Evolutionary conservation across 108 stramenopile genomes (phyloP).

Genomic region (Schizochytrium sp.): DNA sequence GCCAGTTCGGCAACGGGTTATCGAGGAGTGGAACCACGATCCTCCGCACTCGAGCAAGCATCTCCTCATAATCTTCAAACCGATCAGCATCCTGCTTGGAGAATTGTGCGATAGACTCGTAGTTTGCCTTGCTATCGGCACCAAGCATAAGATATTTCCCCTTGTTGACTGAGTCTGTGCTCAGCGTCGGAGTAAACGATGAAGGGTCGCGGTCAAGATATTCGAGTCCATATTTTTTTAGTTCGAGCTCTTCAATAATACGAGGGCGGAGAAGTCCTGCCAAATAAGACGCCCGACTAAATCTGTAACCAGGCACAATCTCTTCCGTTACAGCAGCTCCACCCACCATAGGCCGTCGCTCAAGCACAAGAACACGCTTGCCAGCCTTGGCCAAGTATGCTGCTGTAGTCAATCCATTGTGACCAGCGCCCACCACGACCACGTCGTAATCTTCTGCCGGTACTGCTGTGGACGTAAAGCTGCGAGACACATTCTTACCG

Average conservation of each 20-base stretch:
- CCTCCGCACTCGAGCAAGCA: slow-evolving; percentile 54
- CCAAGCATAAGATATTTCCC: slow-evolving; percentile 64
- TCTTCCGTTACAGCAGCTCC: slow-evolving; percentile 74
- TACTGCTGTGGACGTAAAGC: no score
- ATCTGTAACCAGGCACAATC: slow-evolving; percentile 68
- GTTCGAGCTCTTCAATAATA: slow-evolving; percentile 67
- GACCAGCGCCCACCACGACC: slow-evolving; percentile 70
- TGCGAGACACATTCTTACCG: no score
- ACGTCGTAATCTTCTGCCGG: slow-evolving; percentile 42
- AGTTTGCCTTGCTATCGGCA: slow-evolving; percentile 28
- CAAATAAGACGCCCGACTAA: slow-evolving; percentile 70
- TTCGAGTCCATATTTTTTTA: slow-evolving; percentile 60
- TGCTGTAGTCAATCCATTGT: slow-evolving; percentile 71
- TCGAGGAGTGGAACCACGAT: slow-evolving; percentile 65
- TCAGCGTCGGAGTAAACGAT: slow-evolving; percentile 66
- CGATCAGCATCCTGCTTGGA: slow-evolving; percentile 62
- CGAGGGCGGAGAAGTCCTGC: slow-evolving; percentile 67
- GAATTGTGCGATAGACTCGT: slow-evolving; percentile 66
- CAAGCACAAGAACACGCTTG: slow-evolving; percentile 66
- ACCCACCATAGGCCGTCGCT: slow-evolving; percentile 67
- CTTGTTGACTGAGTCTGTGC: background rate
- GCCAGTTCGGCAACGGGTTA: slow-evolving; percentile 48
- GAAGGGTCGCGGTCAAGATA: slow-evolving; percentile 63
- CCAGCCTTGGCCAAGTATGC: slow-evolving; percentile 70
- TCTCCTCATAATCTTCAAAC: slow-evolving; percentile 63